These are phyloP conservation scores for Plantago elongata DNA, from an alignment of 257 asterid genomes.

Conservation along the genomic window DNA sequence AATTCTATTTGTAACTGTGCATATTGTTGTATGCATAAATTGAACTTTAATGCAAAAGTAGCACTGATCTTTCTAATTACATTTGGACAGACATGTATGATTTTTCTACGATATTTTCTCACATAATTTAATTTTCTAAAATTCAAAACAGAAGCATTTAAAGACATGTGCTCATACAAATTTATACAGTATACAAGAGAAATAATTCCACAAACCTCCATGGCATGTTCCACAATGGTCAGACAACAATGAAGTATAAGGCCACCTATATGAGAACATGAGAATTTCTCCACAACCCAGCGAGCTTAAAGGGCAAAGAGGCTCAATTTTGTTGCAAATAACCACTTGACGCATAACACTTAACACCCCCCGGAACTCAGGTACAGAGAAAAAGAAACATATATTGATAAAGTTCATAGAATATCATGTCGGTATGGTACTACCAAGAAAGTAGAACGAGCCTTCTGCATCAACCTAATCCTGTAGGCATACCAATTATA, in stretches of 20 bases:
- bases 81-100: too few species aligned
- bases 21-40: too few species aligned
- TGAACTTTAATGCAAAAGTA: neutral
- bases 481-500: slow-evolving; percentile 6
- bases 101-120: too few species aligned
- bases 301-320: slow-evolving; percentile 12
- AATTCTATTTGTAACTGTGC: neutral
- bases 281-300: neutral
- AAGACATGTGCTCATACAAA: neutral
- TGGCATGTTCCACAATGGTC: neutral
- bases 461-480: neutral
- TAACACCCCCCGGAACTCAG: slow-evolving; percentile 5
- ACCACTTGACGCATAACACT: slow-evolving; percentile 6
- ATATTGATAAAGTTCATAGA: slow-evolving; percentile 11
- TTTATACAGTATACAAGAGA: neutral
- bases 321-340: slow-evolving; percentile 5
- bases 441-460: neutral
- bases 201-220: slow-evolving; percentile 1
- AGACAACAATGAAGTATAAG: slow-evolving; percentile 1
- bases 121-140: neutral
- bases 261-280: neutral
- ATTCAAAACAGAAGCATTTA: slow-evolving; percentile 16
- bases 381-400: slow-evolving; percentile 10
- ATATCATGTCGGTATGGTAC: neutral
- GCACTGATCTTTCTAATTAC: too few species aligned